These are phyloP conservation scores for Tylopilus intermedius DNA, from an alignment of 768 basidiomycete genomes.

Conservation along the genomic window DNA sequence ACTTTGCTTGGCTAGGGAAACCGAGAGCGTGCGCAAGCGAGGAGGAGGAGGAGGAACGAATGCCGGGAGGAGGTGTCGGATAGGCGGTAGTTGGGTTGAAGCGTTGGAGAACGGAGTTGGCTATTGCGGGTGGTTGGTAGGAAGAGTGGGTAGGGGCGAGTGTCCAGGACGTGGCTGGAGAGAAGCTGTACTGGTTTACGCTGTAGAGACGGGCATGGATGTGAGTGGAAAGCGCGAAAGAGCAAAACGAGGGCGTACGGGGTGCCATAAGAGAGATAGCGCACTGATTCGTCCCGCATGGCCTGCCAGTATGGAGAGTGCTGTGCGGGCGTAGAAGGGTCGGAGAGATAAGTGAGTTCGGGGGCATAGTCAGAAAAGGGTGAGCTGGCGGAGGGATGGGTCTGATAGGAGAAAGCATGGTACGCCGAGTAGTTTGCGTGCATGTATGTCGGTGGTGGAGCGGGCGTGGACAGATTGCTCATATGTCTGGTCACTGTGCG, in stretches of 20 bases:
- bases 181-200: slow-evolving; percentile 29
- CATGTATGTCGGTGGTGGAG: slow-evolving; percentile 58
- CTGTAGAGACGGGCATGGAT: slow-evolving; percentile 3
- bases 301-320: slow-evolving; percentile 61
- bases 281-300: slow-evolving; percentile 55
- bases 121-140: slow-evolving; percentile 54
- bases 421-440: slow-evolving; percentile 39
- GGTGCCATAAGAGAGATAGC: slow-evolving; percentile 51
- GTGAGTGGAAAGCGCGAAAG: slow-evolving; percentile 1
- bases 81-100: slow-evolving; percentile 58
- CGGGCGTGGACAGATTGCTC: slow-evolving; percentile 51
- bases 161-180: slow-evolving; percentile 37
- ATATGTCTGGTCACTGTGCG: slow-evolving; percentile 62
- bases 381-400: slow-evolving; percentile 37
- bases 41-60: slow-evolving; percentile 46
- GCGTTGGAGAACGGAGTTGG: slow-evolving; percentile 62
- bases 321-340: slow-evolving; percentile 39
- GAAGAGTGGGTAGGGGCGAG: slow-evolving; percentile 41
- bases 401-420: slow-evolving; percentile 26
- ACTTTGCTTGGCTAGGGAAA: slow-evolving; percentile 29
- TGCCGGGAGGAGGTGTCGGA: slow-evolving; percentile 64
- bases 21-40: slow-evolving; percentile 66
- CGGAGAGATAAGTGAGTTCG: slow-evolving; percentile 52
- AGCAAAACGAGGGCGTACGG: slow-evolving; percentile 36
- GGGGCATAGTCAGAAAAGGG: slow-evolving; percentile 67